These are phyloP conservation scores for Lasiodiplodia theobromae DNA, from an alignment of 2,329 filamentous ascomycete species.

Conservation along the genomic window DNA sequence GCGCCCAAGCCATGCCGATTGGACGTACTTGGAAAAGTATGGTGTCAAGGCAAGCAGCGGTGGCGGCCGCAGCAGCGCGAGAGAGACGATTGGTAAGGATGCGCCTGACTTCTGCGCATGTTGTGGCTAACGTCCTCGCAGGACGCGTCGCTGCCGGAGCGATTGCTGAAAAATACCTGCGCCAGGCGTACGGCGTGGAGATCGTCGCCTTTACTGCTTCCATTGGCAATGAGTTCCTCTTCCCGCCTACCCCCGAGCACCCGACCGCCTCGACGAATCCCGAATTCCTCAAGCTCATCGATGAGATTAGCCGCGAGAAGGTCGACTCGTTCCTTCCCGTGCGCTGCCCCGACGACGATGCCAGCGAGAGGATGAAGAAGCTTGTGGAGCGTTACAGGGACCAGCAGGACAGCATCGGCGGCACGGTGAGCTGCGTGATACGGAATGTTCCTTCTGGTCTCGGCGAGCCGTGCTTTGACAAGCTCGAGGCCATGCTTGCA, in stretches of 20 bases:
- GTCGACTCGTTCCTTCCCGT: constrained; percentile 89
- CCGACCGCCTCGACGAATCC: constrained; percentile 77
- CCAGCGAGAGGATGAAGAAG: constrained; percentile 75
- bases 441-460: constrained; percentile 83
- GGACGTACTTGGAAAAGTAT: constrained; percentile 97
- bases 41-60: constrained; percentile 90
- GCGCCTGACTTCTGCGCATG: not conserved
- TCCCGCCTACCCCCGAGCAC: constrained; percentile 72
- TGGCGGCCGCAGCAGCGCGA: constrained; percentile 87
- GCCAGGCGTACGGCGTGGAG: constrained; percentile 80
- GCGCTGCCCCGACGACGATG: constrained; percentile 77
- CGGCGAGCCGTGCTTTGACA: constrained; percentile 94
- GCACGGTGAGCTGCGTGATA: constrained; percentile 93
- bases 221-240: constrained; percentile 80
- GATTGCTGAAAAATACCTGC: constrained; percentile 92
- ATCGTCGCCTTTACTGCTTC: constrained; percentile 91
- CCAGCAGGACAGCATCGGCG: constrained; percentile 85
- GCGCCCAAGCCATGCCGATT: constrained; percentile 91
- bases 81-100: constrained; percentile 82
- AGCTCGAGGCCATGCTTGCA: constrained; percentile 87
- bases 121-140: constrained; percentile 37
- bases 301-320: constrained; percentile 73
- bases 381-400: constrained; percentile 81
- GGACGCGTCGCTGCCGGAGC: constrained; percentile 87
- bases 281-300: constrained; percentile 75